A percentile compares a stretch with the other conserved stretches of the same genome.
Evolutionary conservation across 2,329 filamentous ascomycete species (phyloP).

Genomic region (Penicillium sp.): DNA sequence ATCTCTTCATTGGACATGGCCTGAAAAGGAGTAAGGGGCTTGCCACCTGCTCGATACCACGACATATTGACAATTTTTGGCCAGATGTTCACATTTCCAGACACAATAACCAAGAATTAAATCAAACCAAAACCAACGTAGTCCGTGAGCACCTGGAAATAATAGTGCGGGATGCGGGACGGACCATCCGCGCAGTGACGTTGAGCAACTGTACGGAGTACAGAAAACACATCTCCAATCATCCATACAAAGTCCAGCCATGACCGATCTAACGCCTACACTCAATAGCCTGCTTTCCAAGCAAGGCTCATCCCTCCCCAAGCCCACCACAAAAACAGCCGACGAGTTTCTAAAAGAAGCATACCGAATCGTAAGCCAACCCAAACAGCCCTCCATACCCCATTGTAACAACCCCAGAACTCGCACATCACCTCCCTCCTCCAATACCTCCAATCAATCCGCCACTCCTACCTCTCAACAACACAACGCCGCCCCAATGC

Average conservation of each 20-base stretch:
- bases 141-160: background rate
- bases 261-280: conserved; percentile 46
- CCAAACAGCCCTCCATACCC: background rate
- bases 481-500: conserved; percentile 61
- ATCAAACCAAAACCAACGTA: too few relatives aligned
- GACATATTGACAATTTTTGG: too few relatives aligned
- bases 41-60: background rate
- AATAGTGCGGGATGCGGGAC: background rate
- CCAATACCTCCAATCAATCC: conserved; percentile 76
- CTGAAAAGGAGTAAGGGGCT: background rate
- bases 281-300: conserved; percentile 39
- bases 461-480: conserved; percentile 88
- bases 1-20: background rate
- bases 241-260: conserved; percentile 18
- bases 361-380: conserved; percentile 72
- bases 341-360: conserved; percentile 93
- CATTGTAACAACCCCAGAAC: conserved; percentile 59
- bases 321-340: conserved; percentile 47
- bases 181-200: conserved; percentile 18
- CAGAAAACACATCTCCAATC: conserved; percentile 8
- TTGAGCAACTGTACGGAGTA: conserved; percentile 7
- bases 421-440: conserved; percentile 80
- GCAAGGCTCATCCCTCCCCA: conserved; percentile 35
- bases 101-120: too few relatives aligned
- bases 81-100: too few relatives aligned